Conservation (phyloP, 306 rosid species). For the Dalbergia cultrata region DNA sequence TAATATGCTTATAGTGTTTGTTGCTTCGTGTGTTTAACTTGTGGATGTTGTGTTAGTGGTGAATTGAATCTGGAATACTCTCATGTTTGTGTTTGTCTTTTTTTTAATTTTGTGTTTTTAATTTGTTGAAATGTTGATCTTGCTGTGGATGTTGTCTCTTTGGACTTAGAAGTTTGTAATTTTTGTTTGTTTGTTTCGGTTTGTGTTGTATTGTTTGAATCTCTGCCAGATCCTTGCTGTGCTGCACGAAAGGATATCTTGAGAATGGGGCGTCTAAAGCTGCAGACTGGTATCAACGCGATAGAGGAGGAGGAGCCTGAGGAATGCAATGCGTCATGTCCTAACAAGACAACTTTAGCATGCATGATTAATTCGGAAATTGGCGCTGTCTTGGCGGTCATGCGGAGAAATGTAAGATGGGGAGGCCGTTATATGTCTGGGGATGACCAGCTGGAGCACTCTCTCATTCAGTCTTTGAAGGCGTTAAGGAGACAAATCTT, state of each 20-base stretch:
- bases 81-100: background rate
- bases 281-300: conserved; percentile 76
- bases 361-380: conserved; percentile 97
- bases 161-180: background rate
- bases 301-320: conserved; percentile 97
- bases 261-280: conserved; percentile 82
- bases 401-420: conserved; percentile 98
- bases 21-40: conserved; percentile 12
- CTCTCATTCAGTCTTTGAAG: conserved; percentile 88
- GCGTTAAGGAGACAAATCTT: conserved; percentile 82
- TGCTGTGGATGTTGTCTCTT: background rate
- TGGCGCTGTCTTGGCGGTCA: conserved; percentile 93
- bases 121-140: conserved; percentile 40
- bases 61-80: conserved; percentile 30
- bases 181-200: background rate
- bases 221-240: conserved; percentile 37
- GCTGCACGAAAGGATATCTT: conserved; percentile 32
- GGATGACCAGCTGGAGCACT: conserved; percentile 98
- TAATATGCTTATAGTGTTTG: background rate
- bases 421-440: conserved; percentile 89
- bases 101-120: background rate
- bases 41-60: conserved; percentile 15
- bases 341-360: conserved; percentile 77
- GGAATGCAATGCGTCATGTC: conserved; percentile 68
- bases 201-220: conserved; percentile 29